A percentile compares a stretch with the other conserved stretches of the same genome.
These are phyloP conservation scores for Globisporangium canariense DNA, from an alignment of 352 stramenopile genomes.

Conservation along the genomic window DNA sequence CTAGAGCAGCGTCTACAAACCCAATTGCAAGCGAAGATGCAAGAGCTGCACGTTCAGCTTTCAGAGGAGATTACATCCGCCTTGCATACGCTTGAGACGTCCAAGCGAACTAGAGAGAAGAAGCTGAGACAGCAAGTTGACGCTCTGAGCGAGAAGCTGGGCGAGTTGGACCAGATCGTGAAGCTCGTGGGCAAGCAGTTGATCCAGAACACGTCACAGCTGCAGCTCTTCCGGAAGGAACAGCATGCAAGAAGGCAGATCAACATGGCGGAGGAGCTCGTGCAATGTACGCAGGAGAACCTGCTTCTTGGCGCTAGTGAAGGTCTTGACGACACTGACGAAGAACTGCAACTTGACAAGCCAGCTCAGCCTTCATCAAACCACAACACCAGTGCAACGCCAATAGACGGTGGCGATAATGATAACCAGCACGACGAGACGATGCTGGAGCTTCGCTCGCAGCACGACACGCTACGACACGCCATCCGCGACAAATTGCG, in stretches of 20 bases:
- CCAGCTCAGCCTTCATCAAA: background rate
- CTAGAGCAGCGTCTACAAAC: conserved; percentile 20
- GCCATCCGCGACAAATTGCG: conserved; percentile 35
- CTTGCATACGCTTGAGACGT: background rate
- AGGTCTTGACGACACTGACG: background rate
- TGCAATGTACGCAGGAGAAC: background rate
- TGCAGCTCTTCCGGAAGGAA: conserved; percentile 52
- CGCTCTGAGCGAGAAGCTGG: conserved; percentile 34
- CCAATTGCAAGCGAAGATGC: conserved; percentile 1
- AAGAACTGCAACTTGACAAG: background rate
- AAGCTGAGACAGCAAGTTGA: conserved; percentile 24
- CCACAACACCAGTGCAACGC: background rate
- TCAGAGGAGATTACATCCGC: background rate
- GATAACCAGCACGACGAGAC: conserved; percentile 10
- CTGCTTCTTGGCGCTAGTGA: background rate
- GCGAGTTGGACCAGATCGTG: conserved; percentile 57
- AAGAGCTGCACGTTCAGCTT: conserved; percentile 7
- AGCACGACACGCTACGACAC: conserved; percentile 34
- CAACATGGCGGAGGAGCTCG: conserved; percentile 13
- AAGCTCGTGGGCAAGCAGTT: conserved; percentile 63
- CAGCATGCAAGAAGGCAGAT: conserved; percentile 23
- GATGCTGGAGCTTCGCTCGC: conserved; percentile 18
- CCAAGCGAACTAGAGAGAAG: conserved; percentile 16
- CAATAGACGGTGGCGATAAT: background rate
- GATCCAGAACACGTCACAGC: conserved; percentile 60